Percentiles rank a stretch among this genome's conserved stretches.
Evolutionary conservation across 179 eudicot species (phyloP).

Genomic region (Heliamphora pulchella): DNA sequence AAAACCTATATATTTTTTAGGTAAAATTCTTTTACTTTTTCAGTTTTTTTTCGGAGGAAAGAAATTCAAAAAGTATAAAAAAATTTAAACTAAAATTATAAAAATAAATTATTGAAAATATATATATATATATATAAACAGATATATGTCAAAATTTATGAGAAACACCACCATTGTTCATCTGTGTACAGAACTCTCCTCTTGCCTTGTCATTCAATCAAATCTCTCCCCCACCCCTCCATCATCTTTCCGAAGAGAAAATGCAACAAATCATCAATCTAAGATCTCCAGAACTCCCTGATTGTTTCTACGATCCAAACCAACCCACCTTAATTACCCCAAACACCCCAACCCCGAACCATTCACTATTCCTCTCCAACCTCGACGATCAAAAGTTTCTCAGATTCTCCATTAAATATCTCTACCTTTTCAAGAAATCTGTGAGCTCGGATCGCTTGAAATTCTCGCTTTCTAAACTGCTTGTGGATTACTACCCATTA

Average conservation of each 20-base stretch:
- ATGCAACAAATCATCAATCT: slow-evolving; percentile 13
- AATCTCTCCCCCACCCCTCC: not conserved
- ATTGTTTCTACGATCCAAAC: slow-evolving; percentile 36
- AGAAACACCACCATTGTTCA: no score
- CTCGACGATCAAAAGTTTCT: slow-evolving; percentile 81
- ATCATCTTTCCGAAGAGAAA: not conserved
- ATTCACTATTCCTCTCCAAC: slow-evolving; percentile 66
- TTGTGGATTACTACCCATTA: slow-evolving; percentile 79
- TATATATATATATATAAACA: no score
- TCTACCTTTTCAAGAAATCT: slow-evolving; percentile 50
- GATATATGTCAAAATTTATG: no score
- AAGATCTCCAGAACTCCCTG: slow-evolving; percentile 50
- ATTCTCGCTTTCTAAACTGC: slow-evolving; percentile 47
- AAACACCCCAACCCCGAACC: slow-evolving; percentile 52
- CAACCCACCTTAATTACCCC: slow-evolving; percentile 52
- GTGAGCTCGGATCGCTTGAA: slow-evolving; percentile 34
- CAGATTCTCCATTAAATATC: slow-evolving; percentile 75
- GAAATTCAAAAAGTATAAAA: no score
- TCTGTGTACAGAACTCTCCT: no score
- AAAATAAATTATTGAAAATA: no score
- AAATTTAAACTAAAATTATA: no score
- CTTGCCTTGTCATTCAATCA: no score
- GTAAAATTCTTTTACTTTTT: no score
- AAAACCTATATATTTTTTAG: no score
- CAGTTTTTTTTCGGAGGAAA: no score